phyloP scores from a whole-genome alignment of 2,329 filamentous ascomycete species.

The Coniochaeta sp. region DNA sequence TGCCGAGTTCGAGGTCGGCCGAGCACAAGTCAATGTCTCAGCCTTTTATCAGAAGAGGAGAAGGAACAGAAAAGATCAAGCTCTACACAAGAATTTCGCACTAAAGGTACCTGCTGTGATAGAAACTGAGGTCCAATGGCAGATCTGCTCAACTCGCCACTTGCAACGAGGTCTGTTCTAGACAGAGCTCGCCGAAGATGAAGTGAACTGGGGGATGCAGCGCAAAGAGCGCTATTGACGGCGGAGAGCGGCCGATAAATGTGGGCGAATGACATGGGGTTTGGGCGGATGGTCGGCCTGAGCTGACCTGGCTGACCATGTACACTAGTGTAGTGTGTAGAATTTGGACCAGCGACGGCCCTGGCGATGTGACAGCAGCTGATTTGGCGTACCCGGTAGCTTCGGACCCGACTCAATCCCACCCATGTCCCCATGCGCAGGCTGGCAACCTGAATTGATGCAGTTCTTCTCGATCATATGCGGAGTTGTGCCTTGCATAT shows the following conservation, averaged over 20 bases:
- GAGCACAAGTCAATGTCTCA: not conserved
- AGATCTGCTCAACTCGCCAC: not conserved
- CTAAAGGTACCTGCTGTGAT: not conserved
- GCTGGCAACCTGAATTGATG: too few relatives aligned
- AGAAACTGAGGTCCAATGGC: not conserved
- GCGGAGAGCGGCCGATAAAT: not conserved
- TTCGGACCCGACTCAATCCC: too few relatives aligned
- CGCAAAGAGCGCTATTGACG: too few relatives aligned
- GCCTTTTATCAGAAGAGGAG: not conserved
- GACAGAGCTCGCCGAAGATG: not conserved
- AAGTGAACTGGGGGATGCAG: not conserved
- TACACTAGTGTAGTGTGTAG: too few relatives aligned
- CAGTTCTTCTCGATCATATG: too few relatives aligned
- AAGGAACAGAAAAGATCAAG: not conserved
- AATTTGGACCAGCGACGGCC: too few relatives aligned
- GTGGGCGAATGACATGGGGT: not conserved
- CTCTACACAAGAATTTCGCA: too few relatives aligned
- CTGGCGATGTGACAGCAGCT: not conserved
- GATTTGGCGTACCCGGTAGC: not conserved
- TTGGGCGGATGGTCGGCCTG: not conserved
- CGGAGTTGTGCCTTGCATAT: too few relatives aligned
- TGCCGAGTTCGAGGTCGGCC: not conserved
- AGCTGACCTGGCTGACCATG: too few relatives aligned
- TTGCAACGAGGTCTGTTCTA: not conserved
- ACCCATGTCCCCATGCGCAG: too few relatives aligned